Conservation (phyloP, 257 asterid genomes). For the Przewalskia tangutica region DNA sequence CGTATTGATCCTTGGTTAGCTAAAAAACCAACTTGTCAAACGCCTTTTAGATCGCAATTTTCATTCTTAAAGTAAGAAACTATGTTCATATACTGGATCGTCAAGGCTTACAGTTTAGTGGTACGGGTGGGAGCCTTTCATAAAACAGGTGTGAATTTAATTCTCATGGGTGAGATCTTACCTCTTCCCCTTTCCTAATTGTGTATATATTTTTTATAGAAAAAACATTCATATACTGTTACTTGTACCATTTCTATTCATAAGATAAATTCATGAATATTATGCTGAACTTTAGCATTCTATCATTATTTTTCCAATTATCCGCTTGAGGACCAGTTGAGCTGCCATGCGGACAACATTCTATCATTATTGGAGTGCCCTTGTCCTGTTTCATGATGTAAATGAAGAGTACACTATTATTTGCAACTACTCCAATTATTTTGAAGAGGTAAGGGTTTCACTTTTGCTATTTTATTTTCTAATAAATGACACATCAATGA, state of each 20-base stretch:
- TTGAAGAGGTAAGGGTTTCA: not conserved
- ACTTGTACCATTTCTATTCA: not conserved
- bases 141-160: not conserved
- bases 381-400: not conserved
- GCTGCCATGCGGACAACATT: too few species aligned
- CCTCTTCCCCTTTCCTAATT: too few species aligned
- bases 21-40: slow-evolving; percentile 43
- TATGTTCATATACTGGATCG: not conserved
- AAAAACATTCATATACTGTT: not conserved
- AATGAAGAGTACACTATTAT: not conserved
- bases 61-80: slow-evolving; percentile 2
- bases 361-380: not conserved
- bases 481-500: not conserved
- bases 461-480: not conserved
- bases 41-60: slow-evolving; percentile 23
- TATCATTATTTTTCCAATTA: too few species aligned
- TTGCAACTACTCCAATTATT: not conserved
- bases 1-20: slow-evolving; percentile 65
- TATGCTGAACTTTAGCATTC: not conserved
- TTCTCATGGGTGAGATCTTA: not conserved
- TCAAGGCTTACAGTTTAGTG: not conserved
- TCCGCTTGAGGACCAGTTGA: too few species aligned
- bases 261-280: not conserved
- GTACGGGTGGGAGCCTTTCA: not conserved
- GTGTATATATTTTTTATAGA: not conserved